phyloP scores from a whole-genome alignment of 257 asterid species.

The Capsicum baccatum region DNA sequence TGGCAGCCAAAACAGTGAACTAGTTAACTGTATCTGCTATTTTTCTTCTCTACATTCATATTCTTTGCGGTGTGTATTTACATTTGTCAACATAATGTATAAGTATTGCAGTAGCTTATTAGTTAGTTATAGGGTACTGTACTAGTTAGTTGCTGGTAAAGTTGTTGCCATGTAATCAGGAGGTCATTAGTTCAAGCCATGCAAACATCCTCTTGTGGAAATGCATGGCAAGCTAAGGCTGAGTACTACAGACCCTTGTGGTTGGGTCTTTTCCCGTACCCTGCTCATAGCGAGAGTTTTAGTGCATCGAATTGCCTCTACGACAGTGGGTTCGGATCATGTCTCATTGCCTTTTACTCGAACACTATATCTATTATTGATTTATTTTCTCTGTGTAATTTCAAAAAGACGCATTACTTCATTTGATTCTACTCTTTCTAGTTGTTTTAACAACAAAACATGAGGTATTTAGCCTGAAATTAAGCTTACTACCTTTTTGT shows the following conservation, averaged over 20 bases:
- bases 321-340: background rate
- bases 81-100: background rate
- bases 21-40: background rate
- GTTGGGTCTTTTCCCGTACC: too few relatives aligned
- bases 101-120: background rate
- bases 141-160: conserved; percentile 1
- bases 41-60: background rate
- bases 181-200: too few relatives aligned
- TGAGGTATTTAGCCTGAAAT: background rate
- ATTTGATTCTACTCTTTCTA: background rate
- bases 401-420: background rate
- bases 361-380: background rate
- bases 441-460: background rate
- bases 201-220: too few relatives aligned
- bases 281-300: too few relatives aligned
- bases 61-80: background rate
- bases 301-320: background rate
- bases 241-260: too few relatives aligned
- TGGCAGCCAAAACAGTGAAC: conserved; percentile 57
- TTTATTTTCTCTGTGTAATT: background rate
- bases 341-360: background rate
- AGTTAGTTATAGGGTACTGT: background rate
- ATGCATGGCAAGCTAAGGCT: too few relatives aligned
- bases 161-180: too few relatives aligned
- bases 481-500: background rate